Base-by-base conservation (phyloP, 192 early-diverging fungal species). In the Coemansia nantahalensis region DNA sequence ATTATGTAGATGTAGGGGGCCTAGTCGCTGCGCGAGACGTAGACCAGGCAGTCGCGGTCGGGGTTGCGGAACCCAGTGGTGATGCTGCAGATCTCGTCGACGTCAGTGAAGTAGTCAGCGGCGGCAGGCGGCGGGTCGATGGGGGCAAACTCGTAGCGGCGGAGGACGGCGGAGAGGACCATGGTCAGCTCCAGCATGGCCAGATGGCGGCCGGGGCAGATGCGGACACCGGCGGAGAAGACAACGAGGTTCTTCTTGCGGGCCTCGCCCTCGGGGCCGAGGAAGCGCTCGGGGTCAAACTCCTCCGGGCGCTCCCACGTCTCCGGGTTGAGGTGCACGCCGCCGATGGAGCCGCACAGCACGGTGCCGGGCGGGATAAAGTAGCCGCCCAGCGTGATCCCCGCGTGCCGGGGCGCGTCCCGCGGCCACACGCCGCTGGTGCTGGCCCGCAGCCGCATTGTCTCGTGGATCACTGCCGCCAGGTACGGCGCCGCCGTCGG, bases 131-230 rank as follows among this genome's bases (percentile, higher is more conserved):
- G 34, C 14, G 19, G 32, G 19, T 8, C 16, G 3, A 22, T n/a
- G 30, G 51, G 35, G 15, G 38, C 52, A 26, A 68, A 47, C 14
- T 75, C 54, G 42, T 60, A 68, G 17, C 33, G 33, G 14, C 40
- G 65, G 18, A 75, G n/a, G 2, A 70, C 19, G 1, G 49, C 57
- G 17, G 41, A 38, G 56, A 77, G 15, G 12, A 50, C 39, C 26
- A 57, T 38, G 4, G 33, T 24, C 26, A 69, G 22, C 43, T 62
- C 59, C 53, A 59, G 31, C 59, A 61, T 45, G n/a, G 59, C 66
- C 52, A 69, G 30, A 37, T 62, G 54, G 15, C 66, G 36, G 3
- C 66, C 66, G 13, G 54, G 53, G 21, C 66, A 69, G 3, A 69
- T 45, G 12, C 66, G 53, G 0, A 51, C 45, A 30, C 66, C 66